Evolutionary conservation across 768 basidiomycete genomes (phyloP), one percentile per base, ranked within the genome.

Genomic region (Pilatotrama ljubarskyi): DNA sequence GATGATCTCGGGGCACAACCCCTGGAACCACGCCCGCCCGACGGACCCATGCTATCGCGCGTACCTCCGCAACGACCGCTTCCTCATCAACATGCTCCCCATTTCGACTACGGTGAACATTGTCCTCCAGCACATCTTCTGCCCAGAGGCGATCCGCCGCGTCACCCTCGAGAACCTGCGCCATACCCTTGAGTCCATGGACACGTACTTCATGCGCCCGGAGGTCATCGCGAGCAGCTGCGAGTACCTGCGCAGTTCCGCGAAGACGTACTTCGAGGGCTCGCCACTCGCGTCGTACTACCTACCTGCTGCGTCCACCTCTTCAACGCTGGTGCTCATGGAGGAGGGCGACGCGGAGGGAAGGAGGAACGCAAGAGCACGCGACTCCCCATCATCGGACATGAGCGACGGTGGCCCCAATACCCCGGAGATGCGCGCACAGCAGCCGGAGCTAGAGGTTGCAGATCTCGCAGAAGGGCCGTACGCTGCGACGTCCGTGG

Each of bases 1-100:
- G 72, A 84, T 98, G 47, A 85, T 90, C 20, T 95, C 93, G 17
- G 93, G 93, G 3, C 85, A 95, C 43, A 98, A 98, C 68, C 96
- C 96, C 7, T 98, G 96, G 96, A 89, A 89, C 71, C 86, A 89
- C 40, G 94, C 96, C 2, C 85, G 82, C 9, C 70, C 75, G 0
- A 76, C 84, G 25, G 95, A 98, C 75, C 85, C 89, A 51, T 93
- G 91, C 14, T 98, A 94, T 78, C 82, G 86, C 65, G 87, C 89
- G 0, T 98, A 90, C 73, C 78, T 91, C 55, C 84, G 81, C 61
- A 83, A 92, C 66, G 88, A 90, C 35, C 62, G 71, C 24, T 95
- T 95, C 77, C 82, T 98, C 14, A 86, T 84, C 22, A 68, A 62
- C 24, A 72, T 73, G 62, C 69, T 75, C 24, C 73, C 73, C 17